Evolutionary conservation across 805 yeast genomes (phyloP).

Genomic region (Yamadazyma scolyti): DNA sequence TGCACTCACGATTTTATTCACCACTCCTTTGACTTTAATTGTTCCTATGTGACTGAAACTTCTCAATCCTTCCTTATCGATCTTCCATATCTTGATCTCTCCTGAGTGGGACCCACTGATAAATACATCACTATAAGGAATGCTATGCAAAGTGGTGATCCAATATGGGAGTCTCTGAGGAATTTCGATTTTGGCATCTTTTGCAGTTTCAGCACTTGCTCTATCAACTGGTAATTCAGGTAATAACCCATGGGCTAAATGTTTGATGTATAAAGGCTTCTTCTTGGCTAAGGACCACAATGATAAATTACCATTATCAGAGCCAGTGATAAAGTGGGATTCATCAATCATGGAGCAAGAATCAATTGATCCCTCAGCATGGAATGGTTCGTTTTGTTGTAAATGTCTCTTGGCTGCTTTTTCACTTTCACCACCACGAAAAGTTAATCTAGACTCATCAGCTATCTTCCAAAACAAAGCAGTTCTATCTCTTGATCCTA

Average conservation of each 20-base stretch:
- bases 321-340: constrained; percentile 88
- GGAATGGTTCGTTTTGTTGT: constrained; percentile 25
- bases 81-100: constrained; percentile 69
- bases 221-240: constrained; percentile 39
- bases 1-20: constrained; percentile 58
- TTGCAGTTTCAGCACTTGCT: constrained; percentile 52
- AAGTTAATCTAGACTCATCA: constrained; percentile 90
- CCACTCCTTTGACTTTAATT: constrained; percentile 66
- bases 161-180: constrained; percentile 77
- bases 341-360: constrained; percentile 90
- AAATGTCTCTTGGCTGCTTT: constrained; percentile 30
- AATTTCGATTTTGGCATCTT: constrained; percentile 43
- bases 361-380: constrained; percentile 84
- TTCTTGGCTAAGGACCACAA: constrained; percentile 90
- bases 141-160: constrained; percentile 76
- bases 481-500: constrained; percentile 91
- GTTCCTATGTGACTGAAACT: constrained; percentile 55
- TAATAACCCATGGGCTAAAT: constrained; percentile 74
- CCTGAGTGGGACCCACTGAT: constrained; percentile 91
- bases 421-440: constrained; percentile 80
- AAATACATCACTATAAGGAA: constrained; percentile 83
- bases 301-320: constrained; percentile 88
- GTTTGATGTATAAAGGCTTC: constrained; percentile 70
- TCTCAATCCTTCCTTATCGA: constrained; percentile 57
- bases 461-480: constrained; percentile 96